Conservation (phyloP, 805 yeast species). For the Suhomyces tanzawaensis region DNA sequence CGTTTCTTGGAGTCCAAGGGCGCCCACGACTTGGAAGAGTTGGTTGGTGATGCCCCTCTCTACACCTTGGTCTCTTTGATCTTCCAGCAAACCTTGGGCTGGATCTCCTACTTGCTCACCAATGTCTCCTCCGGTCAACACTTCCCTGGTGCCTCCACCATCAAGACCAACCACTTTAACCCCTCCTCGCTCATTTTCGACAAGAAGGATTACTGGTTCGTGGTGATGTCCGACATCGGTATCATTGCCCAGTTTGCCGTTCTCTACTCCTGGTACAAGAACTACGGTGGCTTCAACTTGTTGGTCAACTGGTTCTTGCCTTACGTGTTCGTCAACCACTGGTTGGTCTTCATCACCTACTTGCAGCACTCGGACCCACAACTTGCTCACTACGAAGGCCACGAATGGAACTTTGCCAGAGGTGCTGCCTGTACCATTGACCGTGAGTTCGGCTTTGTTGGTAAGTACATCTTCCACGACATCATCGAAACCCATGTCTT, state of each 20-base stretch:
- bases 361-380: constrained; percentile 61
- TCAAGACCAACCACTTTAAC: constrained; percentile 50
- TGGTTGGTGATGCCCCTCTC: constrained; percentile 57
- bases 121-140: constrained; percentile 56
- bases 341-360: constrained; percentile 63
- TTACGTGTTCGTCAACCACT: constrained; percentile 59
- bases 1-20: constrained; percentile 35
- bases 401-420: constrained; percentile 61
- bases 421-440: constrained; percentile 69
- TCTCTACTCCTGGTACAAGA: constrained; percentile 52
- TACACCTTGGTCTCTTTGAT: constrained; percentile 41
- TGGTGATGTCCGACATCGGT: constrained; percentile 56
- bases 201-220: constrained; percentile 51
- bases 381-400: constrained; percentile 56
- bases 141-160: constrained; percentile 37
- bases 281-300: constrained; percentile 49
- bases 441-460: constrained; percentile 58
- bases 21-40: constrained; percentile 39
- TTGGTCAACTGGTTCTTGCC: constrained; percentile 57
- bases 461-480: constrained; percentile 56
- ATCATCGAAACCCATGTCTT: constrained; percentile 58
- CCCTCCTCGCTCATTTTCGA: constrained; percentile 58
- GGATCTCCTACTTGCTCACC: constrained; percentile 47
- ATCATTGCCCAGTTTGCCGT: constrained; percentile 42
- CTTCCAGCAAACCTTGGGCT: constrained; percentile 58